Conservation (phyloP, 208 protist genomes). For the Leishmania major region DNA sequence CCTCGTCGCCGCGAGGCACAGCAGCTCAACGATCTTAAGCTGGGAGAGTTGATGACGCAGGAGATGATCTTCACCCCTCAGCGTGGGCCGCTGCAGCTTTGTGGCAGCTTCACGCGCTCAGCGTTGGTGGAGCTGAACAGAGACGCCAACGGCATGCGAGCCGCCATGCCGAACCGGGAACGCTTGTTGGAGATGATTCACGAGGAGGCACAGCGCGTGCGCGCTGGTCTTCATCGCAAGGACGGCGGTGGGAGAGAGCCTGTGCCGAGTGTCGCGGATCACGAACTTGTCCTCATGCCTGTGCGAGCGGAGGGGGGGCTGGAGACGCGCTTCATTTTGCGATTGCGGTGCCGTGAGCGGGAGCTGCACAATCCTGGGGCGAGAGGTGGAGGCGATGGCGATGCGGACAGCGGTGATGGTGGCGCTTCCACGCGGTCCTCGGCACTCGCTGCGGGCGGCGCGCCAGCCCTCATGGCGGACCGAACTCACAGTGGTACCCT, state of each 20-base stretch:
- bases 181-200: constrained; percentile 42
- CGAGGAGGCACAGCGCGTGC: constrained; percentile 14
- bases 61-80: constrained; percentile 77
- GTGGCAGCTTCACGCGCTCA: constrained; percentile 63
- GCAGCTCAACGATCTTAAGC: constrained; percentile 72
- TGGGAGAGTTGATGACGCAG: constrained; percentile 57
- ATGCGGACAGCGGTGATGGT: neutral
- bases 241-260: neutral
- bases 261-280: constrained; percentile 26
- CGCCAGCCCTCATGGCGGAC: neutral
- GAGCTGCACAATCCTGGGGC: neutral
- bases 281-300: constrained; percentile 80
- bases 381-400: neutral
- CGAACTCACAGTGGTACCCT: neutral
- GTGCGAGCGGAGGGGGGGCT: constrained; percentile 17
- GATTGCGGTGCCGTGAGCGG: constrained; percentile 47
- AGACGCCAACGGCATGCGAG: constrained; percentile 16
- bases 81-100: constrained; percentile 73
- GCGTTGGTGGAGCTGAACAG: constrained; percentile 49
- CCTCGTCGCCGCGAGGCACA: constrained; percentile 75
- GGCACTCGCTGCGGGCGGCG: neutral
- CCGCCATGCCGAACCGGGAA: constrained; percentile 28
- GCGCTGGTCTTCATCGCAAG: neutral
- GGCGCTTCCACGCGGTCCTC: neutral
- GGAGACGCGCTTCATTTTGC: constrained; percentile 42